Evolutionary conservation across 208 protist species (phyloP).

Genomic region (Porcisia hertigi): DNA sequence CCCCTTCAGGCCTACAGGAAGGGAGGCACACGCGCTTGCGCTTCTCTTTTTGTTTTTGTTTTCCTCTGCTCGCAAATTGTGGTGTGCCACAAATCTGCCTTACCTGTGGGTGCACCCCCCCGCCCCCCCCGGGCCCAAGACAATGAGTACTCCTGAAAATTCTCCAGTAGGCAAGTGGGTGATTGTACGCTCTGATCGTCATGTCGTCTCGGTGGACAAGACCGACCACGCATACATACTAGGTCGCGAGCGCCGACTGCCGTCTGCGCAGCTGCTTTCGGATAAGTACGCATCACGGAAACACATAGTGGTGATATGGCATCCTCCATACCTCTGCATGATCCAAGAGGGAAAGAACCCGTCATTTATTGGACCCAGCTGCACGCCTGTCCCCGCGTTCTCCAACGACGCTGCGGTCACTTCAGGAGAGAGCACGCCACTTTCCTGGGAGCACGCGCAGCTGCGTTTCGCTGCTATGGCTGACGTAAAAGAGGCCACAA

Average conservation of each 20-base stretch:
- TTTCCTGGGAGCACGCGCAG: background rate
- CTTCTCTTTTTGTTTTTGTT: background rate
- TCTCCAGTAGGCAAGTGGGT: constrained; percentile 44
- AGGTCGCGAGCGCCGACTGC: constrained; percentile 49
- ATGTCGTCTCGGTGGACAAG: constrained; percentile 44
- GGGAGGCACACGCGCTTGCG: background rate
- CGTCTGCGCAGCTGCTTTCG: constrained; percentile 47
- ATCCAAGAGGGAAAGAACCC: constrained; percentile 67
- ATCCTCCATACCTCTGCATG: constrained; percentile 39
- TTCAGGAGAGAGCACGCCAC: background rate
- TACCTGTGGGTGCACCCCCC: background rate
- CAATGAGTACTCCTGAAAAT: background rate
- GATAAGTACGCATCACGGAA: constrained; percentile 65
- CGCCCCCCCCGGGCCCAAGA: background rate
- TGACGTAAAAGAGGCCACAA: constrained; percentile 6
- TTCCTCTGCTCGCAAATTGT: background rate
- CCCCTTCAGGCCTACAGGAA: background rate
- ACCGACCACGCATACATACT: constrained; percentile 39
- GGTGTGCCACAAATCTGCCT: background rate
- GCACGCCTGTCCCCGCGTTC: constrained; percentile 23
- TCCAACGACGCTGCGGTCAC: background rate
- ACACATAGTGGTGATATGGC: constrained; percentile 57
- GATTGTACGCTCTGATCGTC: constrained; percentile 63
- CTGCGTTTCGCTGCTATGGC: constrained; percentile 8
- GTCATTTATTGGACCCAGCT: constrained; percentile 48